Conservation (phyloP, 2,329 filamentous ascomycete species). For the Akanthomyces dipterigenus region DNA sequence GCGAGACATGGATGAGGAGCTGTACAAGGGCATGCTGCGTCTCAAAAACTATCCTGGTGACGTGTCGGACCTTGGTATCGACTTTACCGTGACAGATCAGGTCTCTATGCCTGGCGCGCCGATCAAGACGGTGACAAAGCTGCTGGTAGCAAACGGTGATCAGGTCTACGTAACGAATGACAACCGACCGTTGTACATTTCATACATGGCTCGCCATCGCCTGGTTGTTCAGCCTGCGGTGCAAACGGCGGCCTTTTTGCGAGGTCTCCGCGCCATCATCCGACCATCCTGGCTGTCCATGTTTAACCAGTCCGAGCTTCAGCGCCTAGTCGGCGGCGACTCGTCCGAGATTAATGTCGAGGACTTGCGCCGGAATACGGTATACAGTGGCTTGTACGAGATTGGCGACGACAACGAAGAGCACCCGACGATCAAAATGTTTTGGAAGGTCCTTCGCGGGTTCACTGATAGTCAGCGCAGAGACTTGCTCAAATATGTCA, state of each 20-base stretch:
- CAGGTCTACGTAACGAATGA: slow-evolving; percentile 79
- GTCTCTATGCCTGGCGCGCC: slow-evolving; percentile 40
- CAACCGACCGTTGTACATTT: slow-evolving; percentile 91
- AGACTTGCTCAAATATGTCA: slow-evolving; percentile 92
- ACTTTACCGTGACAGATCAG: slow-evolving; percentile 82
- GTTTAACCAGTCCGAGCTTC: slow-evolving; percentile 96
- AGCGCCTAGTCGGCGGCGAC: slow-evolving; percentile 87
- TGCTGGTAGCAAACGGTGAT: slow-evolving; percentile 71
- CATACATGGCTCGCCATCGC: slow-evolving; percentile 80
- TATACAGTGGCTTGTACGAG: slow-evolving; percentile 80
- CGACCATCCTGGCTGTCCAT: slow-evolving; percentile 90
- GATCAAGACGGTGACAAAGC: slow-evolving; percentile 59
- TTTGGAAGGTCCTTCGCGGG: slow-evolving; percentile 82
- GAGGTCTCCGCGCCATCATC: slow-evolving; percentile 80
- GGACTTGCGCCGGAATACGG: slow-evolving; percentile 76
- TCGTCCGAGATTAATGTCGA: slow-evolving; percentile 78
- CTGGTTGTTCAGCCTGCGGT: slow-evolving; percentile 70
- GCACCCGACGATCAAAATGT: slow-evolving; percentile 76
- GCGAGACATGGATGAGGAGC: slow-evolving; percentile 79
- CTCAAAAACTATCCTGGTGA: slow-evolving; percentile 83
- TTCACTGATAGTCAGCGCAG: slow-evolving; percentile 72
- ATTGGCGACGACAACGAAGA: slow-evolving; percentile 86
- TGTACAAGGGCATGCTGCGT: slow-evolving; percentile 78
- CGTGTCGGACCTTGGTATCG: slow-evolving; percentile 63
- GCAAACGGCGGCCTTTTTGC: slow-evolving; percentile 85